Evolutionary conservation across 208 protist species (phyloP).

Genomic region (Leishmania guyanensis): DNA sequence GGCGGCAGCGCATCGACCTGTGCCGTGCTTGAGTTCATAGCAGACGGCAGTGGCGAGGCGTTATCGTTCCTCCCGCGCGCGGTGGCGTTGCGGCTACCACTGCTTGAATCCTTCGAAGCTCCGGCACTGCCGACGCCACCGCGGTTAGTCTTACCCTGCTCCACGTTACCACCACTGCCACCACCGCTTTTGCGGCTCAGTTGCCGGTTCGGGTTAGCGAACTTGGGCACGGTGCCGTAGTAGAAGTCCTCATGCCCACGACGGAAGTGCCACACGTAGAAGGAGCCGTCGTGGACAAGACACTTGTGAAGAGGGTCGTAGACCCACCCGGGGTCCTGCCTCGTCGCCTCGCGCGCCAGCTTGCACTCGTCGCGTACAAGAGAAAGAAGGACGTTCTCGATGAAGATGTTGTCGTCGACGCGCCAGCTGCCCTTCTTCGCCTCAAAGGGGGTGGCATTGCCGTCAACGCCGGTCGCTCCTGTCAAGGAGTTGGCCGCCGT

Average conservation of each 20-base stretch:
- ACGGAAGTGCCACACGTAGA: slow-evolving; percentile 71
- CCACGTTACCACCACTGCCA: neutral
- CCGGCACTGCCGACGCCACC: neutral
- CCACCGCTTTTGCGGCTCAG: slow-evolving; percentile 5
- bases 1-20: neutral
- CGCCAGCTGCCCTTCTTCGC: slow-evolving; percentile 40
- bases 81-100: neutral
- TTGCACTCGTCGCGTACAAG: slow-evolving; percentile 77
- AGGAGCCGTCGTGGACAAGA: slow-evolving; percentile 48
- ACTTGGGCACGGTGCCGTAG: slow-evolving; percentile 78
- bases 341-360: slow-evolving; percentile 53
- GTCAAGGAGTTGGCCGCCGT: neutral
- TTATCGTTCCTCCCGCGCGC: neutral
- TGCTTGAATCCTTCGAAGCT: neutral
- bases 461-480: neutral
- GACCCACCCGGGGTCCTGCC: slow-evolving; percentile 56
- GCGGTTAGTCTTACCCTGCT: neutral
- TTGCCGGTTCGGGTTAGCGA: slow-evolving; percentile 48
- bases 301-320: slow-evolving; percentile 30
- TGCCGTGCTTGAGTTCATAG: neutral
- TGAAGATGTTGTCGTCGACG: slow-evolving; percentile 38
- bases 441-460: too few relatives aligned
- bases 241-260: slow-evolving; percentile 49
- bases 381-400: slow-evolving; percentile 70
- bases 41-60: neutral